Evolutionary conservation across 2,329 filamentous ascomycete genomes (phyloP).

Genomic region (Scedosporium aurantiacum): DNA sequence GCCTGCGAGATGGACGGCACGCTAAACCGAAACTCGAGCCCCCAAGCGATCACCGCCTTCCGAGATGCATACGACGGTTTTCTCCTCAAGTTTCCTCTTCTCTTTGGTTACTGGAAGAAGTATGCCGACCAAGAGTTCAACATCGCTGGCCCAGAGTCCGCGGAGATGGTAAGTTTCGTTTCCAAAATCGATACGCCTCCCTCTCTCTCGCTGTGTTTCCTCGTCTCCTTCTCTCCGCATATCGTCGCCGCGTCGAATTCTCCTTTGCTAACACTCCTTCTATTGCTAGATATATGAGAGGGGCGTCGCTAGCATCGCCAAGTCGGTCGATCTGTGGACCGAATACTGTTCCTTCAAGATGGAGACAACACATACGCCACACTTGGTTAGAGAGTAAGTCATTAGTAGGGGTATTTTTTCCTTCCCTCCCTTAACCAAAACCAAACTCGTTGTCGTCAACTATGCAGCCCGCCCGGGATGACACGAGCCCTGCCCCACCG

Average conservation of each 20-base stretch:
- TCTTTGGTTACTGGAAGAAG: constrained; percentile 99
- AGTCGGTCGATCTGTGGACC: constrained; percentile 92
- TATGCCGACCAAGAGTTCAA: constrained; percentile 97
- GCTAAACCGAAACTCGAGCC: constrained; percentile 91
- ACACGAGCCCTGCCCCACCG: neutral
- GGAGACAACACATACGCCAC: constrained; percentile 88
- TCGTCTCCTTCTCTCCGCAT: neutral
- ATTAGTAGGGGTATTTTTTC: constrained; percentile 36
- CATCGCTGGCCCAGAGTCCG: constrained; percentile 90
- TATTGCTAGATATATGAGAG: constrained; percentile 72
- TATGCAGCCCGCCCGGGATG: neutral
- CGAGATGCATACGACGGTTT: constrained; percentile 87
- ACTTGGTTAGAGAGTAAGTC: constrained; percentile 99
- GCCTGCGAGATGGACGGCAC: constrained; percentile 85
- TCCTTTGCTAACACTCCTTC: too few species aligned
- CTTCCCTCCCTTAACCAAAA: constrained; percentile 28
- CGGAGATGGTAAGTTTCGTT: constrained; percentile 66
- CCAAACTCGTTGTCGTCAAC: constrained; percentile 1
- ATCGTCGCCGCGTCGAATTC: too few species aligned
- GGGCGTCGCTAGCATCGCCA: constrained; percentile 83
- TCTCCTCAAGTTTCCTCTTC: constrained; percentile 83
- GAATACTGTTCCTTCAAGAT: constrained; percentile 98
- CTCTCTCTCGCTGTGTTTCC: neutral
- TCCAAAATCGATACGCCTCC: neutral
- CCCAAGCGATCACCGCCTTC: constrained; percentile 78